Evolutionary conservation across 805 yeast species (phyloP).

Genomic region (Schwanniomyces yamadae): DNA sequence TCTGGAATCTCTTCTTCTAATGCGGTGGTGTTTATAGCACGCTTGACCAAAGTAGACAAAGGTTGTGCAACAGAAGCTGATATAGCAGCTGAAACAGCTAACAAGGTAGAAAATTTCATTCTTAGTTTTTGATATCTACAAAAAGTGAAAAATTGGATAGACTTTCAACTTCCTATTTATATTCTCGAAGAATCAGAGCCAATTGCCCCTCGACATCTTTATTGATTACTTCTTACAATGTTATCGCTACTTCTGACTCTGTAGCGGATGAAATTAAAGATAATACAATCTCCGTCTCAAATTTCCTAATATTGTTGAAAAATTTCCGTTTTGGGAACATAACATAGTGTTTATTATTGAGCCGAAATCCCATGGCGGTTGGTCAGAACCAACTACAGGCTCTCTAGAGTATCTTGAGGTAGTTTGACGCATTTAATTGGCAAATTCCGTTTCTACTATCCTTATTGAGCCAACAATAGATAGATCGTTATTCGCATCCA

Average conservation of each 20-base stretch:
- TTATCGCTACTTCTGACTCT: no score
- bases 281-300: neutral
- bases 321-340: neutral
- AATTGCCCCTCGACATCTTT: no score
- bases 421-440: no score
- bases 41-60: conserved; percentile 9
- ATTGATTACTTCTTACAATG: no score
- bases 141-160: neutral
- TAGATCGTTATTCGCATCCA: no score
- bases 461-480: no score
- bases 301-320: neutral
- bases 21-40: conserved; percentile 14
- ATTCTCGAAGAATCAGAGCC: neutral
- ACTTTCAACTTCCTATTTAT: neutral
- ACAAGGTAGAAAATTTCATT: conserved; percentile 19
- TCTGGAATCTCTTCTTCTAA: conserved; percentile 9
- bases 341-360: no score
- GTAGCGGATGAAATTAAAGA: no score
- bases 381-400: no score
- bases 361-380: no score
- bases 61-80: conserved; percentile 16
- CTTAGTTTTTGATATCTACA: neutral
- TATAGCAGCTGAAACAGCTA: conserved; percentile 9
- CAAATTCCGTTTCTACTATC: no score
- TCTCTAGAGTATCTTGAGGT: no score